Base-by-base conservation (phyloP, 2,329 filamentous ascomycete genomes). In the Colletotrichum sp. region DNA sequence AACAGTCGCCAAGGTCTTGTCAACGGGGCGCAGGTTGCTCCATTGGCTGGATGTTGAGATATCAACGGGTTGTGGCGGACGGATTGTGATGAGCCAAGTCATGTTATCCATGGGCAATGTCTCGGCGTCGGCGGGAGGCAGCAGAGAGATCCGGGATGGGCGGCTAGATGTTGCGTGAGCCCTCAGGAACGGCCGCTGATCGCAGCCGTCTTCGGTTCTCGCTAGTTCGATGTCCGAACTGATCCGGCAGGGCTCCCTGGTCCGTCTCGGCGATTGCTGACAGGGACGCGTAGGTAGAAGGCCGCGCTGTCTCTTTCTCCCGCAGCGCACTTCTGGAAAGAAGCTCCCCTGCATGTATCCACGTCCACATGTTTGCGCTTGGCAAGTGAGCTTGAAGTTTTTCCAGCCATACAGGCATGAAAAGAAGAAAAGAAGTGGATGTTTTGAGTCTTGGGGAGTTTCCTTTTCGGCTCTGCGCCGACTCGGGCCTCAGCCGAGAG, bases 1-100 rank as follows among this genome's bases (percentile, higher is more conserved):
- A 73, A 73, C 32, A 36, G 8, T 36, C 4, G 73, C 73, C 73
- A 76, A 76, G 73, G 44, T 52, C 73, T 76, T 76, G 73, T 76
- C 18, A 13, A 21, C 64, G 28, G 64, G 49, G 63, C 24, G 39
- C 21, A n/a, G 13, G 3, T 21, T 21, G 16, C 13, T 16, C 7
- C 7, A 73, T 73, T 76, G 64, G 64, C 16, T 26, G 30, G 26
- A 24, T 21, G 44, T 52, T 32, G 18, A 30, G 26, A 13, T 18
- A 24, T 52, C n/a, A 28, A 26, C 55, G 24, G n/a, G 12, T 13
- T 67, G n/a, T 52, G 57, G 28, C 62, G 59, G 57, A 24, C 70
- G 57, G 57, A 24, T 26, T 60, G 34, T 69, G 44, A 65, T 52
- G 49, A 69, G 73, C 70, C 70, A 73, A 76, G 73, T 69, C 32